Base-by-base conservation (phyloP, 2,329 filamentous ascomycete genomes). In the Colletotrichum limetticola region DNA sequence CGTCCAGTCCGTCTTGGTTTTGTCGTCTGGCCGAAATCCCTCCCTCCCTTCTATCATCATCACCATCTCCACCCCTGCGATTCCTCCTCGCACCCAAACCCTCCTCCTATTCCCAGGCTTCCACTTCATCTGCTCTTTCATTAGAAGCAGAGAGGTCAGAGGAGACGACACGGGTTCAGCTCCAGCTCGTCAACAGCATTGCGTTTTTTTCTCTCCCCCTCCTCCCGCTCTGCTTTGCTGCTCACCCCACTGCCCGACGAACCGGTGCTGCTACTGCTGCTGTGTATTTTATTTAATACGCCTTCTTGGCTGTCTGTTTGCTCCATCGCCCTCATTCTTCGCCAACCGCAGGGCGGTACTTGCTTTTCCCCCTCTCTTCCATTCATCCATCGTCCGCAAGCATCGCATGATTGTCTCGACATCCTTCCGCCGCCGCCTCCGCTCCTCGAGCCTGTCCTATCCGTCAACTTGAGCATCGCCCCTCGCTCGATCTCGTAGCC, bases 61-160 rank as follows among this genome's bases (percentile, higher is more conserved):
- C 72, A 72, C 66, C 74, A 75, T 67, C 74, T 68, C 71, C 71
- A 70, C 71, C 67, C 71, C 58, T 73, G 62, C 66, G 56, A 61
- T 66, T 69, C 62, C 62, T 68, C 58, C 58, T 70, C 70, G 70
- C 65, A 70, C 70, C 62, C 72, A 56, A 73, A 68, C 37, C 62
- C 68, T 74, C 68, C 57, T 71, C 68, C 63, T 63, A 64, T 71
- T 62, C 68, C 63, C 52, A 73, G 71, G 52, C 60, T 71, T 60
- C 55, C 46, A 56, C 70, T 69, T 72, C 74, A 53, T 74, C 74
- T 75, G 74, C 74, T 72, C 74, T 75, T 75, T 75, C 72, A 74
- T 68, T 75, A 75, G 74, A 74, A 68, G 74, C 74, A 75, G 74
- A 72, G 67, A 74, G 66, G 59, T 68, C 58, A 28, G 71, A 72